Base-by-base conservation (phyloP, 805 yeast species). In the Saturnispora kantuleensis region DNA sequence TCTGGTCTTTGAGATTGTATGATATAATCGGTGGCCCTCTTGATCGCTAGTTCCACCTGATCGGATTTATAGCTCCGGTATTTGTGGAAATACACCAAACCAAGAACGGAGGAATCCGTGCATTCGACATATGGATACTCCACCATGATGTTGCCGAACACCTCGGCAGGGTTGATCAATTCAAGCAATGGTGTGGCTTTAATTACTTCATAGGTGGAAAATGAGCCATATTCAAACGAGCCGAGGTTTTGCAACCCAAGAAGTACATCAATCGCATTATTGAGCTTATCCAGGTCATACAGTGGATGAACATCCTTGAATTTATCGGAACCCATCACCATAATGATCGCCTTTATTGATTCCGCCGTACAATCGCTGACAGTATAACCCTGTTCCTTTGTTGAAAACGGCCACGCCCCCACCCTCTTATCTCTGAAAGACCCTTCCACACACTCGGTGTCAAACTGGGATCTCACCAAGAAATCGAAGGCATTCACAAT, bases 121-220 rank as follows among this genome's bases (percentile, higher is more conserved):
- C 99, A 93, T 63, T 93, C 99, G 16, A 94, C 97, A 58, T 93
- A 93, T 0, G 98, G 97, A 60, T 86, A 93, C 63, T 93, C 99
- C 21, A 93, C 95, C 99, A 93, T 93, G 47, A 93, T 93, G 54
- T 93, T 89, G 47, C 95, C 96, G 65, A 93, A 93, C 0, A 93
- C 98, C 60, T 93, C 98, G 1, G 98, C 99, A 0, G 98, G 97
- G 53, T 90, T 90, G 47, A 93, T 66, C 42, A 64, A 56, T 59
- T 93, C 99, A 47, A 93, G 57, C 33, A 77, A 48, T 11, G 87
- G 77, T 0, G 95, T 77, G 0, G 95, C 88, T 52, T 88, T 80
- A 50, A 86, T 90, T 43, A 68, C 71, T 58, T 93, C 99, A 62
- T 93, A 93, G 0, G 96, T 77, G 0, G 97, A 83, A 64, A 88